Base-by-base conservation (phyloP, 2,329 filamentous ascomycete species). In the Raffaelea ambrosiae region DNA sequence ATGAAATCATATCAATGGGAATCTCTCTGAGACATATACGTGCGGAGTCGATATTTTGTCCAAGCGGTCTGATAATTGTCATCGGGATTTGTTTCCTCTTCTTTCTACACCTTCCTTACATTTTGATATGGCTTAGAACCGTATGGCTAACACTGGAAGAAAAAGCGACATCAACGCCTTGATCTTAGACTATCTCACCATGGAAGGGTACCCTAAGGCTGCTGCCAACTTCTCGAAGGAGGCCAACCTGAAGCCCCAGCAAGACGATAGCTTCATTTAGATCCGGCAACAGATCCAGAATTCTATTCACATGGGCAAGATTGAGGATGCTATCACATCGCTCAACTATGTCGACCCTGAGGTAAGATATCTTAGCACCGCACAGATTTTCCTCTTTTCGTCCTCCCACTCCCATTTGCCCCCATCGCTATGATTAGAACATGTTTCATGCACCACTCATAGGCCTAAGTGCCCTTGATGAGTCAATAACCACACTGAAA, bases 401-500 rank as follows among this genome's bases (percentile, higher is more conserved):
- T 39, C 9, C 8, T 40, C 16, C 31, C 40, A 11, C 19, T 16
- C 14, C 26, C 13, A 16, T 33, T 47, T 43, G 21, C 47, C 44
- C 41, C 52, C 56, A 51, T 71, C 79, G 76, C 78, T 69, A 90
- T 93, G 93, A 98, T 98, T 95, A 95, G 74, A 87, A 75, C 77
- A 85, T 90, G 82, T 95, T 76, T 64, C 91, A 98, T 98, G 93
- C 93, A 98, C 93, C 93, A 98, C 93, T 89, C 93, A 88, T 93
- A 97, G 75, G 75, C 77, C 81, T 82, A 79, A 74, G 74, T 80
- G 81, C 83, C 79, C 69, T 80, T 93, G 93, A 94, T 94, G 91
- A 97, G 77, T 81, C 39, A 82, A 83, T 74, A 79, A 79, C 77
- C 77, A 81, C 76, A 70, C 70, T 68, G 64, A 67, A 54, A 58